These are phyloP conservation scores for Aspergillus ochraceus DNA, from an alignment of 2,329 filamentous ascomycete species.

Conservation along the genomic window DNA sequence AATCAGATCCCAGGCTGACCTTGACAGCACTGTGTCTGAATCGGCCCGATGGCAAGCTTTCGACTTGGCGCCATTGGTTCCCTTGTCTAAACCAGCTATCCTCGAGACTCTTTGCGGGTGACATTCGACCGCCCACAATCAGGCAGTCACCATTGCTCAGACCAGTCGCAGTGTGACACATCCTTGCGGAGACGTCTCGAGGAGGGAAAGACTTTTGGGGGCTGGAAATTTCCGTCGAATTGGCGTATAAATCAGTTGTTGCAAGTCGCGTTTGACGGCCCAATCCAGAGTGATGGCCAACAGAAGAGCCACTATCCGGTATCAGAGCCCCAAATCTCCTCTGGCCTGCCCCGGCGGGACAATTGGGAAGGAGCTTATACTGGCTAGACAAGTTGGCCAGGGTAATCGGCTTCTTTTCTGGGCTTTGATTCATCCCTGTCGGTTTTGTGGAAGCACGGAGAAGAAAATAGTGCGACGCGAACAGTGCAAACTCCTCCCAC, in stretches of 20 bases:
- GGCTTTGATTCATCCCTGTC: background rate
- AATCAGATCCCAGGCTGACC: slow-evolving; percentile 40
- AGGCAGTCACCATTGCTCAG: slow-evolving; percentile 61
- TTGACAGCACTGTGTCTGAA: slow-evolving; percentile 71
- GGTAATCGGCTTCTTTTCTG: background rate
- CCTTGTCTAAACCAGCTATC: slow-evolving; percentile 75
- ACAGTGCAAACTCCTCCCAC: slow-evolving; percentile 91
- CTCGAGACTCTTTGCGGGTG: slow-evolving; percentile 65
- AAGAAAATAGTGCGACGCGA: slow-evolving; percentile 80
- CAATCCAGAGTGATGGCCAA: slow-evolving; percentile 44
- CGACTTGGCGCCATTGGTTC: slow-evolving; percentile 62
- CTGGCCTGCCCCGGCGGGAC: slow-evolving; percentile 43
- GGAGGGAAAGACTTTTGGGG: slow-evolving; percentile 48
- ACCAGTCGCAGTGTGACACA: slow-evolving; percentile 76
- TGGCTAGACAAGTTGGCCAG: slow-evolving; percentile 10
- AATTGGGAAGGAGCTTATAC: slow-evolving; percentile 23
- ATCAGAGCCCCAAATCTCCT: slow-evolving; percentile 64
- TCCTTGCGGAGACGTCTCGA: slow-evolving; percentile 45
- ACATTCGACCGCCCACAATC: slow-evolving; percentile 75
- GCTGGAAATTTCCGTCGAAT: slow-evolving; percentile 49
- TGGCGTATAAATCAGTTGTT: slow-evolving; percentile 48
- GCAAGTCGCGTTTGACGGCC: slow-evolving; percentile 49
- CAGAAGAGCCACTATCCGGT: slow-evolving; percentile 28
- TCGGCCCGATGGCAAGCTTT: slow-evolving; percentile 67
- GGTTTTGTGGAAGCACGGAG: slow-evolving; percentile 59